These are phyloP conservation scores for Elaeis oleifera DNA, from an alignment of 202 grass and related monocot genomes.

Conservation along the genomic window DNA sequence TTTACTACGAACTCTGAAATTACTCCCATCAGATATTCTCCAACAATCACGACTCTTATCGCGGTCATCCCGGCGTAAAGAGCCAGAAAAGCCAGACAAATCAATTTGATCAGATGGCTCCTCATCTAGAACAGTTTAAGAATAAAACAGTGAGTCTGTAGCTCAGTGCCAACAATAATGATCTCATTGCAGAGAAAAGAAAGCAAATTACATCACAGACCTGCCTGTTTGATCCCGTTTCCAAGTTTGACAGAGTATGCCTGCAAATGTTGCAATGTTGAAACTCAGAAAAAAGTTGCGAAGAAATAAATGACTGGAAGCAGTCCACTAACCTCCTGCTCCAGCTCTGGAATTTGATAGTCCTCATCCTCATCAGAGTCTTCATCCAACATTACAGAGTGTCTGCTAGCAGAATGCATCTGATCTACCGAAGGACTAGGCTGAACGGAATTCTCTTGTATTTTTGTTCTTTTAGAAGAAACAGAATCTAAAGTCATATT, in stretches of 20 bases:
- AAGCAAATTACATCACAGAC: conserved; percentile 26
- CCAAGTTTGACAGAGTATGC: conserved; percentile 30
- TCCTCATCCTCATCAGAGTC: conserved; percentile 94
- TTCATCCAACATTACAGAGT: conserved; percentile 56
- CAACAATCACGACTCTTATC: conserved; percentile 93
- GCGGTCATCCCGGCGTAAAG: conserved; percentile 74
- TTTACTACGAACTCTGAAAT: conserved; percentile 97
- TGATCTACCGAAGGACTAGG: conserved; percentile 31
- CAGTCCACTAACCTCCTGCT: conserved; percentile 50
- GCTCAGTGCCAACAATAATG: not conserved
- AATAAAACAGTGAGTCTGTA: conserved; percentile 9
- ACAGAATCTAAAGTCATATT: conserved; percentile 38
- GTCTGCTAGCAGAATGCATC: conserved; percentile 22
- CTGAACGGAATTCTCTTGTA: conserved; percentile 45
- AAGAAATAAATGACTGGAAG: conserved; percentile 11
- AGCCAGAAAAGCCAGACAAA: conserved; percentile 77
- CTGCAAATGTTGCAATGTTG: conserved; percentile 37
- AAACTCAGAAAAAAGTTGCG: conserved; percentile 18
- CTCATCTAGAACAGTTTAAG: conserved; percentile 45
- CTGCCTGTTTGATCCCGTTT: conserved; percentile 32
- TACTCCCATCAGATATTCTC: conserved; percentile 90
- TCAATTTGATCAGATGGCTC: conserved; percentile 57
- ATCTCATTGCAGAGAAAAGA: too few relatives aligned
- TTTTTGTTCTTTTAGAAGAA: conserved; percentile 61
- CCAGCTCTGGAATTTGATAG: conserved; percentile 41